Evolutionary conservation across 1,284 basidiomycete genomes (phyloP).

Genomic region (Sanghuangporus baumii): DNA sequence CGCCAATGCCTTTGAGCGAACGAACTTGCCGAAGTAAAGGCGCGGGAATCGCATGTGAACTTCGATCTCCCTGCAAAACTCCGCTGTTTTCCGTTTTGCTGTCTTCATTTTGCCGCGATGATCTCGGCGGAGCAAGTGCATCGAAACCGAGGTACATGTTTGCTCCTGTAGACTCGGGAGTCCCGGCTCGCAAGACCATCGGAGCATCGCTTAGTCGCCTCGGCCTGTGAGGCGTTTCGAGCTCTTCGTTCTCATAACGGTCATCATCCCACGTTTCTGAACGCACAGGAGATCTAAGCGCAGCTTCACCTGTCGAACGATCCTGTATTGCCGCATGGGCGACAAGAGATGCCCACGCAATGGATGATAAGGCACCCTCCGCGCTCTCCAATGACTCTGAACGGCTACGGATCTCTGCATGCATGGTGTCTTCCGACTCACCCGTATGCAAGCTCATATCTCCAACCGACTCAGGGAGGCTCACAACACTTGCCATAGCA

Average conservation of each 20-base stretch:
- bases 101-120: not conserved
- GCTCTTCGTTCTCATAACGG: not conserved
- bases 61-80: not conserved
- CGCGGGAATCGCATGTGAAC: not conserved
- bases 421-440: slow-evolving; percentile 10
- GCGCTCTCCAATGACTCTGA: not conserved
- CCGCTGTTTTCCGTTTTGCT: not conserved
- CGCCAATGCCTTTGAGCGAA: not conserved
- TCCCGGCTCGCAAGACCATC: slow-evolving; percentile 12
- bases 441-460: not conserved
- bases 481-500: slow-evolving; percentile 3
- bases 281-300: slow-evolving; percentile 7
- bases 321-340: slow-evolving; percentile 6
- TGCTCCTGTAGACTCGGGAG: slow-evolving; percentile 6
- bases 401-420: slow-evolving; percentile 6
- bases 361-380: slow-evolving; percentile 9
- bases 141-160: slow-evolving; percentile 9
- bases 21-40: not conserved
- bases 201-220: slow-evolving; percentile 6
- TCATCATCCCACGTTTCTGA: slow-evolving; percentile 6
- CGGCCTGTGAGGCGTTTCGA: not conserved
- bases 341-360: slow-evolving; percentile 18
- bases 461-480: slow-evolving; percentile 10
- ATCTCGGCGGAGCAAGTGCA: not conserved
- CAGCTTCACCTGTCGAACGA: not conserved